Conservation (phyloP, 768 basidiomycete species). For the Kwoniella heveanensis region DNA sequence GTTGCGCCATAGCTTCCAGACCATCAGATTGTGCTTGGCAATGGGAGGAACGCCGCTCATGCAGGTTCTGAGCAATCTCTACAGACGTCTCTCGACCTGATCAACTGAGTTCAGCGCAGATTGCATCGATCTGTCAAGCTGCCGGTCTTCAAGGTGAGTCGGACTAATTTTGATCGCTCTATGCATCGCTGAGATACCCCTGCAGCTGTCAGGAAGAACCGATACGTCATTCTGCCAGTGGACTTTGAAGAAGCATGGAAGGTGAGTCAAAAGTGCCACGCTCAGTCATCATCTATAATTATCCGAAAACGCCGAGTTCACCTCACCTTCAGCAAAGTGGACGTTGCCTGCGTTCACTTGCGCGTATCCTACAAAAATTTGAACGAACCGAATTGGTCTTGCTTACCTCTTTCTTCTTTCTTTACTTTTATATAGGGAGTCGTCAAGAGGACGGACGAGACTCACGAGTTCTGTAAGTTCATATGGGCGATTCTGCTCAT, state of each 20-base stretch:
- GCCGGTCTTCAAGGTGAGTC: slow-evolving; percentile 87
- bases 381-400: slow-evolving; percentile 1
- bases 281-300: not conserved
- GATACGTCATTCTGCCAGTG: slow-evolving; percentile 91
- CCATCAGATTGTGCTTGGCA: too few species aligned
- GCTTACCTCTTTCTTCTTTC: slow-evolving; percentile 34
- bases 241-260: slow-evolving; percentile 99
- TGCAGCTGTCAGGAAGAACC: slow-evolving; percentile 92
- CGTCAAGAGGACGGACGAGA: slow-evolving; percentile 94
- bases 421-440: slow-evolving; percentile 70
- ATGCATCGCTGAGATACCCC: slow-evolving; percentile 22
- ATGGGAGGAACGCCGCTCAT: not conserved
- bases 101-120: slow-evolving; percentile 91
- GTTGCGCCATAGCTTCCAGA: slow-evolving; percentile 51
- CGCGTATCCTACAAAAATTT: not conserved
- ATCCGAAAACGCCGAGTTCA: not conserved
- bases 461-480: slow-evolving; percentile 87
- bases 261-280: slow-evolving; percentile 66
- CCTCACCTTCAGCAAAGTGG: too few species aligned
- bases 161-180: too few species aligned
- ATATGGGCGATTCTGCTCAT: too few species aligned
- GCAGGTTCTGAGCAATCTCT: slow-evolving; percentile 2
- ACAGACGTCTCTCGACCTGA: slow-evolving; percentile 96
- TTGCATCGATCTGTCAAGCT: slow-evolving; percentile 91
- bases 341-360: too few species aligned